These are phyloP conservation scores for Geotrichum siamense DNA, from an alignment of 1,139 yeast genomes.

Conservation along the genomic window DNA sequence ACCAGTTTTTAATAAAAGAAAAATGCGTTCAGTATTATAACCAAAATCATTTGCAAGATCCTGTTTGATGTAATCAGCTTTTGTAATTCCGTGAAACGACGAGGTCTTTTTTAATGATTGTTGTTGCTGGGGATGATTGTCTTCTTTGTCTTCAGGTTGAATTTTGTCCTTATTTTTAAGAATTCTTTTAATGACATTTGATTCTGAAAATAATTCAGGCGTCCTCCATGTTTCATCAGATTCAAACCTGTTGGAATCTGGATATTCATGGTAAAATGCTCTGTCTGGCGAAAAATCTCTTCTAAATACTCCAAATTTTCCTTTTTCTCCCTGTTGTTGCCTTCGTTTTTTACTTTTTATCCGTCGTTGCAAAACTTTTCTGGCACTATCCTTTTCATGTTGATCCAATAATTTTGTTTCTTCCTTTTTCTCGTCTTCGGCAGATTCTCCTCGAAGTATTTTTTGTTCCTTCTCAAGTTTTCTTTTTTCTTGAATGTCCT, in stretches of 20 bases:
- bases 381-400: constrained; percentile 1
- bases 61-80: constrained; percentile 21
- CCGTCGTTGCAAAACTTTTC: not conserved
- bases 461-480: constrained; percentile 14
- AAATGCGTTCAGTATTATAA: constrained; percentile 24
- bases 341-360: not conserved
- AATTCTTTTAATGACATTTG: constrained; percentile 5
- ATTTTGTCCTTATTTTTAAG: not conserved
- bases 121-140: not conserved
- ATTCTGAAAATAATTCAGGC: constrained; percentile 21
- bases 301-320: constrained; percentile 12
- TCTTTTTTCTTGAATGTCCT: constrained; percentile 16
- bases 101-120: constrained; percentile 7
- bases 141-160: not conserved
- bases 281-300: constrained; percentile 19
- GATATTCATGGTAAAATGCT: constrained; percentile 27
- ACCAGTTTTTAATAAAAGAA: constrained; percentile 35
- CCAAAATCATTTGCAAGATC: constrained; percentile 26
- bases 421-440: constrained; percentile 1
- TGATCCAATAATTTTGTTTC: not conserved
- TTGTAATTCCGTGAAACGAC: constrained; percentile 1
- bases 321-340: constrained; percentile 7
- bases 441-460: constrained; percentile 4
- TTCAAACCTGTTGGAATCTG: constrained; percentile 28
- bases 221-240: constrained; percentile 32